A percentile compares a stretch with the other conserved stretches of the same genome.
phyloP scores from a whole-genome alignment of 768 basidiomycete genomes.

The Hysterangium stoloniferum region DNA sequence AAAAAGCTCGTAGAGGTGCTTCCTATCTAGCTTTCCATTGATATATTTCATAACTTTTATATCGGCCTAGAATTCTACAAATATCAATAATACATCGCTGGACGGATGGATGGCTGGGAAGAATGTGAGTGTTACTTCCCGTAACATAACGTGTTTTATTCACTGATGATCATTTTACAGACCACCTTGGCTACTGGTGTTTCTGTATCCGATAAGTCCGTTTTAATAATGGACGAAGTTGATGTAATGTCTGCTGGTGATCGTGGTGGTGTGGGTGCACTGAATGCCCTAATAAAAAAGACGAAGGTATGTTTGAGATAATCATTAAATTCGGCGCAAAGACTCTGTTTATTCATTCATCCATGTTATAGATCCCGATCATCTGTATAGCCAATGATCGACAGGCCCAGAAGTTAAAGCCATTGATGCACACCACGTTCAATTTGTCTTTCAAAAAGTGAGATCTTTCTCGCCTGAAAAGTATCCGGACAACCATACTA shows the following conservation, averaged over 20 bases:
- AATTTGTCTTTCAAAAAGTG: constrained; percentile 74
- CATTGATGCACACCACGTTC: constrained; percentile 64
- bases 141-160: no score
- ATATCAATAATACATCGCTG: constrained; percentile 80
- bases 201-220: constrained; percentile 66
- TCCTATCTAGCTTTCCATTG: not conserved
- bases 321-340: no score
- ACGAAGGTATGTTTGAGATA: constrained; percentile 63
- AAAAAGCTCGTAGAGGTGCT: constrained; percentile 93
- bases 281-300: constrained; percentile 89
- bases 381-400: constrained; percentile 96
- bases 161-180: constrained; percentile 29
- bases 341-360: not conserved
- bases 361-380: constrained; percentile 67
- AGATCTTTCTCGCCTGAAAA: constrained; percentile 15
- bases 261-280: constrained; percentile 89
- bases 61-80: constrained; percentile 76
- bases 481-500: not conserved
- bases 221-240: constrained; percentile 98
- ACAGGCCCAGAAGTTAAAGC: constrained; percentile 84
- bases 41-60: not conserved
- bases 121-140: constrained; percentile 31
- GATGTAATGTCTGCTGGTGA: constrained; percentile 99
- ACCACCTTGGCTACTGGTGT: constrained; percentile 63
- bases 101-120: constrained; percentile 74